Percentiles rank a stretch among this genome's conserved stretches.
Conservation (phyloP, 2,329 filamentous ascomycete genomes). For the Neonectria neomacrospora region DNA sequence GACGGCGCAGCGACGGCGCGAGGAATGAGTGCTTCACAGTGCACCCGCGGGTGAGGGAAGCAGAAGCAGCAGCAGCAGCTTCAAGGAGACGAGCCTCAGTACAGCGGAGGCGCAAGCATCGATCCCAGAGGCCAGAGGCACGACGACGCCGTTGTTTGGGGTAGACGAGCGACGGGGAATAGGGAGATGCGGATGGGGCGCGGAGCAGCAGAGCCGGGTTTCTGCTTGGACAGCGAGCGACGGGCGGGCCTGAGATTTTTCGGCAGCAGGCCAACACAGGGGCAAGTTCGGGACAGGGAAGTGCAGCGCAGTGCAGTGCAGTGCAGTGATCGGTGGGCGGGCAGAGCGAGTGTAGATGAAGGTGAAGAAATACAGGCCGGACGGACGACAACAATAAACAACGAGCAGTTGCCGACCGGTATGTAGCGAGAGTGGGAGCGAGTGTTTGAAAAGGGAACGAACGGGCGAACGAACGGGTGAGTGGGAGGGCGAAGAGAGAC, state of each 20-base stretch:
- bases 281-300: background rate
- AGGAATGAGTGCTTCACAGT: slow-evolving; percentile 5
- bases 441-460: slow-evolving; percentile 17
- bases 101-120: slow-evolving; percentile 35
- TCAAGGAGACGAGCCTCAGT: slow-evolving; percentile 32
- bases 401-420: background rate
- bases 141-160: slow-evolving; percentile 40
- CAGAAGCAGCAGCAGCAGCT: slow-evolving; percentile 24
- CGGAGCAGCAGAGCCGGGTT: slow-evolving; percentile 32
- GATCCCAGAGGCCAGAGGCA: slow-evolving; percentile 30
- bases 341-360: slow-evolving; percentile 11
- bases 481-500: slow-evolving; percentile 8
- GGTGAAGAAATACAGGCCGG: background rate
- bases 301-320: background rate
- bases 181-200: slow-evolving; percentile 32
- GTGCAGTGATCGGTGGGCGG: slow-evolving; percentile 5
- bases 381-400: slow-evolving; percentile 10
- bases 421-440: slow-evolving; percentile 24
- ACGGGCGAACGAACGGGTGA: slow-evolving; percentile 4
- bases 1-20: background rate
- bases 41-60: slow-evolving; percentile 13
- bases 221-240: slow-evolving; percentile 34
- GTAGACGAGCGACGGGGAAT: slow-evolving; percentile 37
- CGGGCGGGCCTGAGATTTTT: slow-evolving; percentile 15
- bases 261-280: slow-evolving; percentile 17